Evolutionary conservation across 768 basidiomycete species (phyloP), one percentile per base, ranked within the genome.

Genomic region (Gelatoporia subvermispora): DNA sequence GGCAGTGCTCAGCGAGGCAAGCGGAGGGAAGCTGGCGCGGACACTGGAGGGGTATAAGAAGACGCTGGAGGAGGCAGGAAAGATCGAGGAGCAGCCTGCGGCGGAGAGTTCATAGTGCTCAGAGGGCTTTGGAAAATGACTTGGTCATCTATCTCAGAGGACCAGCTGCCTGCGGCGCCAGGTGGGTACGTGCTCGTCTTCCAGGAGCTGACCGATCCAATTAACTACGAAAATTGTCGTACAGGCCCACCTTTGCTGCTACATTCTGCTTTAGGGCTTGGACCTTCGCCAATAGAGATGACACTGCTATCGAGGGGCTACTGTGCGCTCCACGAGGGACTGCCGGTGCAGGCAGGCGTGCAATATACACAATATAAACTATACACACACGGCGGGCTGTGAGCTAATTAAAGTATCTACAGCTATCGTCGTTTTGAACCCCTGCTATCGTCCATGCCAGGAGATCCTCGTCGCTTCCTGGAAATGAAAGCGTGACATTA

Each of bases 381-480:
- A 31, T 31, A 13, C 28, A 31, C 28, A 31, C 13, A 31, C 28
- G 28, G 13, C 28, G 13, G 13, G 13, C 28, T 5, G 28, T 13
- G 28, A 31, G 28, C 28, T 13, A 31, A n/a, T n/a, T n/a, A n/a
- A n/a, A 31, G 17, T 23, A 44, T n/a, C 20, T 16, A 15, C 18
- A 46, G 31, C 47, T 55, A 60, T 56, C 85, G 82, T 55, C 85
- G 77, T 70, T 88, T 88, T 45, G 81, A 80, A 51, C 81, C 76
- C 51, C 86, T 76, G 34, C 71, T 62, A 42, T 88, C 86, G 40
- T 87, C 86, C 60, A 82, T 56, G 7, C 78, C 72, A n/a, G 85
- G 85, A 5, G 86, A 88, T 51, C 76, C 81, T 55, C 86, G 72
- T 53, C 86, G 79, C 70, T 88, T 88, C 62, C 86, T 88, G 53